Percentiles rank a stretch among this genome's conserved stretches.
These are phyloP conservation scores for Iberis pinnata DNA, from an alignment of 345 rosid species.

Conservation along the genomic window DNA sequence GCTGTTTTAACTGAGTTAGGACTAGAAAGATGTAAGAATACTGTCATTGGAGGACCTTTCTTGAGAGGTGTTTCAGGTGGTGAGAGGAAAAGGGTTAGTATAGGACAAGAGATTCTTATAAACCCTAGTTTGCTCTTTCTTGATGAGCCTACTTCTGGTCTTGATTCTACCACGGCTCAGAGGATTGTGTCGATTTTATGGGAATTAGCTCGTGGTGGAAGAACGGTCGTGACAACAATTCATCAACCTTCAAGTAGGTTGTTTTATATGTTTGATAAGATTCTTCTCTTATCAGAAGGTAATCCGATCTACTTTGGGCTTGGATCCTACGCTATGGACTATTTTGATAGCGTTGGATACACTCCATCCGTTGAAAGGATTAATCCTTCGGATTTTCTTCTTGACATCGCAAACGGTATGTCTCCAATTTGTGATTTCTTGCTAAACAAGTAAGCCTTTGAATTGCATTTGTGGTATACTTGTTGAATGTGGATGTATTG, in stretches of 20 bases:
- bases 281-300: conserved; percentile 75
- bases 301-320: conserved; percentile 51
- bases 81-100: conserved; percentile 86
- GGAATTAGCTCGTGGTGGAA: conserved; percentile 64
- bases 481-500: background rate
- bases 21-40: conserved; percentile 53
- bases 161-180: conserved; percentile 88
- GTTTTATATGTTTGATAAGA: conserved; percentile 81
- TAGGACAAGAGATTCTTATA: conserved; percentile 84
- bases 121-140: conserved; percentile 83
- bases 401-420: conserved; percentile 93
- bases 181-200: conserved; percentile 53
- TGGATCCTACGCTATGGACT: conserved; percentile 61
- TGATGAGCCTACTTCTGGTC: conserved; percentile 95
- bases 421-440: conserved; percentile 21
- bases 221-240: conserved; percentile 72
- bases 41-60: conserved; percentile 67
- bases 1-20: conserved; percentile 60
- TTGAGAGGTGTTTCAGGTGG: conserved; percentile 85
- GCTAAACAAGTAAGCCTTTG: background rate
- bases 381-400: conserved; percentile 85
- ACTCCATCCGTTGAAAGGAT: conserved; percentile 42
- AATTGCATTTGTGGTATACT: background rate
- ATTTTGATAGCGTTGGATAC: conserved; percentile 57
- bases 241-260: conserved; percentile 90